Conservation (phyloP, 352 stramenopile genomes). For the Phytopythium litorale region DNA sequence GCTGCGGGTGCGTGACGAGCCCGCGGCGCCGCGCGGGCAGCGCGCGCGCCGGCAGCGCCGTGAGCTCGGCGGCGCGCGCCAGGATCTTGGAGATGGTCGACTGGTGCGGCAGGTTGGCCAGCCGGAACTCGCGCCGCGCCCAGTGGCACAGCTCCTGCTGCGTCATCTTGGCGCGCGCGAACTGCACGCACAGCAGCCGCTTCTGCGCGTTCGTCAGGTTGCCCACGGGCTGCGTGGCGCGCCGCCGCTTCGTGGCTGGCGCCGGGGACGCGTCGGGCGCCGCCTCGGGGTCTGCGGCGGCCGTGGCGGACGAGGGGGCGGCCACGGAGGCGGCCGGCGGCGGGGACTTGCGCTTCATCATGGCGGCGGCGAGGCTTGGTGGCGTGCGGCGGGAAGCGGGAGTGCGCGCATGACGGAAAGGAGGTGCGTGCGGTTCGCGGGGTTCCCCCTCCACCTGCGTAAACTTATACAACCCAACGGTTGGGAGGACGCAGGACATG, state of each 20-base stretch:
- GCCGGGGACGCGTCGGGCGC: too few relatives aligned
- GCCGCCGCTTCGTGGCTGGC: conserved; percentile 28
- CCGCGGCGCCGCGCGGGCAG: conserved; percentile 32
- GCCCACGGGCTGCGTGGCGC: conserved; percentile 42
- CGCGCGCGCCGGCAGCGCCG: conserved; percentile 42
- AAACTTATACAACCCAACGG: too few relatives aligned
- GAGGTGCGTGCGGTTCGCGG: neutral
- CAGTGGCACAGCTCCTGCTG: conserved; percentile 60
- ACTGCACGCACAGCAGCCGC: conserved; percentile 54
- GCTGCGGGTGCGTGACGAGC: conserved; percentile 46
- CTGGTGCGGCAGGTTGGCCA: conserved; percentile 50
- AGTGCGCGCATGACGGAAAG: neutral
- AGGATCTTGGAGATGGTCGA: conserved; percentile 69
- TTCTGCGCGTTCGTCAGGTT: conserved; percentile 66
- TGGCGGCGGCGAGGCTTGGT: neutral
- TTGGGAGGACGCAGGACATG: too few relatives aligned
- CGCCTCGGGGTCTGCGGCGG: neutral
- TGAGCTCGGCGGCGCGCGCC: conserved; percentile 36
- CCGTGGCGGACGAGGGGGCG: neutral
- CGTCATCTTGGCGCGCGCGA: conserved; percentile 52
- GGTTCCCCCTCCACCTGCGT: neutral
- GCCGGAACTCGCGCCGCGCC: conserved; percentile 56
- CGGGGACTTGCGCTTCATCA: conserved; percentile 3
- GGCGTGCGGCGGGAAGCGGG: too few relatives aligned
- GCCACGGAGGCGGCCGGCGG: neutral